Conservation (phyloP, 805 yeast species). For the Kazachstania martiniae region DNA sequence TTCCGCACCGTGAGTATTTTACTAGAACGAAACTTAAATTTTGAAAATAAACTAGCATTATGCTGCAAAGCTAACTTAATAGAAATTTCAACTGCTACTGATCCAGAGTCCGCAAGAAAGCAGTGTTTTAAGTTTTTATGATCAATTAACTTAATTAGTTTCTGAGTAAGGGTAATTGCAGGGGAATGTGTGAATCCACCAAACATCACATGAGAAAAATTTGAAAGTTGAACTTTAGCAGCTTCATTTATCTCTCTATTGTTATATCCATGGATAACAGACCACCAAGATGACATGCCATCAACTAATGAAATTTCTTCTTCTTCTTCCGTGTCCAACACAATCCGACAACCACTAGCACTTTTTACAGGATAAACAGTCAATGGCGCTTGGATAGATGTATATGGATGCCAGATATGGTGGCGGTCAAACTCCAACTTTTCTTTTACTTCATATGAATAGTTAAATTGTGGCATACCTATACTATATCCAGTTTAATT, state of each 20-base stretch:
- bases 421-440: slow-evolving; percentile 14
- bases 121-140: slow-evolving; percentile 10
- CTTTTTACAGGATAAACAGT: slow-evolving; percentile 17
- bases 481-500: background rate
- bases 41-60: slow-evolving; percentile 15
- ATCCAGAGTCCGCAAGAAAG: slow-evolving; percentile 21
- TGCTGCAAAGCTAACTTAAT: slow-evolving; percentile 29
- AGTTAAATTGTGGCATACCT: background rate
- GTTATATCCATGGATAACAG: slow-evolving; percentile 25
- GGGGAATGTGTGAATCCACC: slow-evolving; percentile 25
- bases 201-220: slow-evolving; percentile 24
- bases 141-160: slow-evolving; percentile 26
- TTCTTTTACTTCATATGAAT: slow-evolving; percentile 2
- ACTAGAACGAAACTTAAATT: slow-evolving; percentile 14
- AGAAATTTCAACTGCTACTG: slow-evolving; percentile 31
- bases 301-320: slow-evolving; percentile 13
- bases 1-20: slow-evolving; percentile 26
- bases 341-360: slow-evolving; percentile 16
- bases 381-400: slow-evolving; percentile 19
- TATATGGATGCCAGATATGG: slow-evolving; percentile 27
- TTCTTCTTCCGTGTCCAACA: slow-evolving; percentile 8
- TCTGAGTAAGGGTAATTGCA: slow-evolving; percentile 21
- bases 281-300: slow-evolving; percentile 29
- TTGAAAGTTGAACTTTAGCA: slow-evolving; percentile 22
- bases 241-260: slow-evolving; percentile 22